Evolutionary conservation across 2,329 filamentous ascomycete species (phyloP), one percentile per base, ranked within the genome.

Genomic region (Myotisia sp.): DNA sequence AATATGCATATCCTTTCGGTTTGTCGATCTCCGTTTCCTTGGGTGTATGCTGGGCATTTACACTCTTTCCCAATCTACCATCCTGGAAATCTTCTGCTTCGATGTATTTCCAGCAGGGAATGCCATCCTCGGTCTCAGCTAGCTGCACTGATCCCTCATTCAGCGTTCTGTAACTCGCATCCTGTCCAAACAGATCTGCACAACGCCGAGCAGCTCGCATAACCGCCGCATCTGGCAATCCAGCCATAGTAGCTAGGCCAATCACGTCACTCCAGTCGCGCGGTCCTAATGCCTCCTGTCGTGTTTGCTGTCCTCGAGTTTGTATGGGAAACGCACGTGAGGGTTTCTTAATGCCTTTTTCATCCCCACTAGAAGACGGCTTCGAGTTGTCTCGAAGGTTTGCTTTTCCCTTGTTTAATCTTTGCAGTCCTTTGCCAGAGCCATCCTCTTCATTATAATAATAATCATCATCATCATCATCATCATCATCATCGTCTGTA

Each of bases 191-290:
- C 0, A 93, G 60, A 29, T 70, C 62, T 2, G 79, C 72, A 48
- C 86, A 95, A 31, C 87, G 70, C 48, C 75, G 66, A 2, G 79
- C 70, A 0, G 84, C 71, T 19, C 81, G 71, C 34, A 74, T 69
- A 8, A 94, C 57, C 1, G 75, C 78, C 1, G 61, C 54, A 0
- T 64, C 55, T 1, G 79, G 62, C 56, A 85, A 86, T 0, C 80
- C 83, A 2, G 71, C 71, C 32, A 92, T 59, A 0, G 81, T 70
- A 2, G 87, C 87, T 1, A 84, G 67, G 0, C 81, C 81, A 18
- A 94, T 59, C 1, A 94, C 70, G 44, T 92, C 82, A 44, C 75
- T 79, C 87, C 87, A 95, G 58, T 92, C 80, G 14, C 80, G 70
- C 8, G 74, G 59, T 18, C 50, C 49, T 22, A 49, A 46, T 34